Evolutionary conservation across 371 early-diverging fungal genomes (phyloP), one percentile per base, ranked within the genome.

Genomic region (Haplosporangium sp.): DNA sequence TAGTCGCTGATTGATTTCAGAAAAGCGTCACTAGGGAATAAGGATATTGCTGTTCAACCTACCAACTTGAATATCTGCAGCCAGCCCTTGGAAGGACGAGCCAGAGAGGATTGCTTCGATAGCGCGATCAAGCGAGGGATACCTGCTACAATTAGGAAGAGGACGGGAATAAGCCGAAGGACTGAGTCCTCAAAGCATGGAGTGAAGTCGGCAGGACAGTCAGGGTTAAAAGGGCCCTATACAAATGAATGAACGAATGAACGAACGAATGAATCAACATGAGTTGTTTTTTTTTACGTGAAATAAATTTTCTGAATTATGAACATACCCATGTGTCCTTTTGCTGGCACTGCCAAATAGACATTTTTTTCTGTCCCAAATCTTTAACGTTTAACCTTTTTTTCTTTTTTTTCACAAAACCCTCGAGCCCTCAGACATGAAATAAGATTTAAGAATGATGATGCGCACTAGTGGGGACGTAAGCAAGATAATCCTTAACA

Each of bases 171-270:
- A 52, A 83, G 65, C 45, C 83, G 77, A 20, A 90, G 62, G 7
- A 86, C 89, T 86, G 86, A 86, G 73, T 93, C 89, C 74, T 93
- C 93, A 68, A 92, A 94, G 77, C 95, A 94, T 34, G 91, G 89
- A 11, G 93, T 90, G 47, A 93, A 91, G 79, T 94, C 94, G 10
- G 92, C 86, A 8, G 85, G 67, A 37, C 92, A 86, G 13, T 76
- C 66, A 17, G 63, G 65, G 39, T 88, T 87, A 84, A 88, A 90
- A 1, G 95, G 94, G 17, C 95, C 94, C 92, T 92, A 79, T 37
- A 4, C 8, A 37, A n/a, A 39, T 8, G 1, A 40, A 47, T 27
- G 27, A 27, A 27, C 27, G 59, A 20, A n/a, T n/a, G 38, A 56
- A 19, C 3, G 4, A 3, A 17, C 1, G 15, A 15, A 39, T 39